Percentiles rank a stretch among this genome's conserved stretches.
phyloP scores from a whole-genome alignment of 352 stramenopile genomes.

The Globisporangium barbulae region DNA sequence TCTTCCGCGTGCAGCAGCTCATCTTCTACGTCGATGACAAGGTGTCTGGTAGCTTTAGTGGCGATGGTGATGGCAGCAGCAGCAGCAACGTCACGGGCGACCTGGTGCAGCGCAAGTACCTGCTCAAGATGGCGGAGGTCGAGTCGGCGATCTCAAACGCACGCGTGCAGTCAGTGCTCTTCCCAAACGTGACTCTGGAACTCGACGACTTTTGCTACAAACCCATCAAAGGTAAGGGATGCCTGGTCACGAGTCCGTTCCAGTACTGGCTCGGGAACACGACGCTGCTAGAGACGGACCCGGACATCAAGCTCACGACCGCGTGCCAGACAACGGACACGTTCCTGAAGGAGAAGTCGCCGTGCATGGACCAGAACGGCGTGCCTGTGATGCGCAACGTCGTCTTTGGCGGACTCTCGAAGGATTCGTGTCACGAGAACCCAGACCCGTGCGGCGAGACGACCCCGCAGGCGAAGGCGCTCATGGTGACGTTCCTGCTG shows the following conservation, averaged over 20 bases:
- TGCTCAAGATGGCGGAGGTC: conserved; percentile 60
- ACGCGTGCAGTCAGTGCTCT: conserved; percentile 21
- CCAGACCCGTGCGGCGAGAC: conserved; percentile 82
- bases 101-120: conserved; percentile 55
- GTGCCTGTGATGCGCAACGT: conserved; percentile 87
- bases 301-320: conserved; percentile 84
- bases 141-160: conserved; percentile 53
- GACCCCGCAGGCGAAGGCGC: conserved; percentile 66
- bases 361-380: conserved; percentile 90
- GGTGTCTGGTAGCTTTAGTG: too few relatives aligned
- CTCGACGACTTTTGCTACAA: conserved; percentile 80
- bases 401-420: conserved; percentile 76
- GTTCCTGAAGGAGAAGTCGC: conserved; percentile 42
- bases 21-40: conserved; percentile 83
- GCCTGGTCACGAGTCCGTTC: conserved; percentile 77
- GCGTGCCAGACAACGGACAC: conserved; percentile 80
- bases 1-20: conserved; percentile 86
- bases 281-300: conserved; percentile 55
- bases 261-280: conserved; percentile 74
- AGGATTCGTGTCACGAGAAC: conserved; percentile 66
- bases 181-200: conserved; percentile 30
- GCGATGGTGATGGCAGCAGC: conserved; percentile 13
- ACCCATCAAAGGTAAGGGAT: conserved; percentile 75
- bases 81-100: conserved; percentile 34
- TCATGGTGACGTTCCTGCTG: conserved; percentile 89